These are phyloP conservation scores for Solanum pinnatisectum DNA, from an alignment of 257 asterid species.

Conservation along the genomic window DNA sequence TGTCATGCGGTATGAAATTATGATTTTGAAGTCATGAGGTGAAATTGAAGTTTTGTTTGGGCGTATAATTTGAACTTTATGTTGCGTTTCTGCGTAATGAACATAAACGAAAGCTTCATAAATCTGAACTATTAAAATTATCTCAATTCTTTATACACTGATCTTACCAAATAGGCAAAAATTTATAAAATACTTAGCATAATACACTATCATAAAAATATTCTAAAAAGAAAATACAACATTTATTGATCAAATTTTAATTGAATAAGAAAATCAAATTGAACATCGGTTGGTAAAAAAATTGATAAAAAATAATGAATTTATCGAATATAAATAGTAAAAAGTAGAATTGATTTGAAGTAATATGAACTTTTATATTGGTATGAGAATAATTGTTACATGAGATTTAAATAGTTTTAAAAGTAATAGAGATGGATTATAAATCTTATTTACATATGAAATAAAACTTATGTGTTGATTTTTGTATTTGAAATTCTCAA, in stretches of 20 bases:
- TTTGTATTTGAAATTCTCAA: background rate
- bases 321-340: too few species aligned
- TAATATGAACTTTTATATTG: too few species aligned
- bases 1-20: background rate
- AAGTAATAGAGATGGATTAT: background rate
- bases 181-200: too few species aligned
- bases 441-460: too few species aligned
- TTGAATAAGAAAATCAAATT: too few species aligned
- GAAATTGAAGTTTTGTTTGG: too few species aligned
- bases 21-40: too few species aligned
- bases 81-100: too few species aligned
- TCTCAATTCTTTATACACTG: background rate
- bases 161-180: background rate
- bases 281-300: background rate
- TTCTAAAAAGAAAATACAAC: background rate
- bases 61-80: too few species aligned
- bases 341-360: background rate
- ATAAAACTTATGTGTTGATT: background rate
- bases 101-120: background rate
- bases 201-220: background rate
- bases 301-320: background rate
- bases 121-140: too few species aligned
- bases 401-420: background rate
- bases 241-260: background rate
- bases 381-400: background rate